These are phyloP conservation scores for Toxoplasma gondii DNA, from an alignment of 169 alveolate species.

Conservation along the genomic window DNA sequence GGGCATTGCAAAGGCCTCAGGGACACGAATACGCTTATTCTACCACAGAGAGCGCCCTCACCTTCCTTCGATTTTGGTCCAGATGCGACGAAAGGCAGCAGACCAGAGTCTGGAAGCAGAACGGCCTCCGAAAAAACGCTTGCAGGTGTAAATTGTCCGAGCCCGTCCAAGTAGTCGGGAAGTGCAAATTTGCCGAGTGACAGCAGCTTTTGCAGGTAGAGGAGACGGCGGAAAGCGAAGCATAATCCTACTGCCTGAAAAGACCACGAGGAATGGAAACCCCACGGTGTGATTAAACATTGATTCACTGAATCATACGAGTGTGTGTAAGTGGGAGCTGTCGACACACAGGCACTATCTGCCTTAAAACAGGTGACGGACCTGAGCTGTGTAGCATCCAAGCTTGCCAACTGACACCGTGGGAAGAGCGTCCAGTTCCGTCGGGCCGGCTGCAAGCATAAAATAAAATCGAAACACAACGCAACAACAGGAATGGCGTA, in stretches of 20 bases:
- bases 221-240: conserved; percentile 22
- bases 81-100: not conserved
- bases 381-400: conserved; percentile 20
- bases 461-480: too few species aligned
- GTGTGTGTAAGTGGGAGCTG: not conserved
- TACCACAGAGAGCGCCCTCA: not conserved
- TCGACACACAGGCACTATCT: not conserved
- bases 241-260: not conserved
- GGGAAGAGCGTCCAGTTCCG: not conserved
- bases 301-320: too few species aligned
- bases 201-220: not conserved
- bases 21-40: too few species aligned
- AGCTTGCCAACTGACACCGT: not conserved
- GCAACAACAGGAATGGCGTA: too few species aligned
- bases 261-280: not conserved
- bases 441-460: not conserved
- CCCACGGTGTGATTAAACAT: not conserved
- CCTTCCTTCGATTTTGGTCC: not conserved
- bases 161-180: not conserved
- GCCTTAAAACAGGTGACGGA: not conserved
- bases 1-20: too few species aligned
- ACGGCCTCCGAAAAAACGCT: not conserved
- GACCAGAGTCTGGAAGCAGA: not conserved
- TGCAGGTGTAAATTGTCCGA: not conserved
- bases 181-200: not conserved